Percentiles rank a stretch among this genome's conserved stretches.
These are phyloP conservation scores for Hypoxylon rickii DNA, from an alignment of 495 filamentous ascomycete species.

Conservation along the genomic window DNA sequence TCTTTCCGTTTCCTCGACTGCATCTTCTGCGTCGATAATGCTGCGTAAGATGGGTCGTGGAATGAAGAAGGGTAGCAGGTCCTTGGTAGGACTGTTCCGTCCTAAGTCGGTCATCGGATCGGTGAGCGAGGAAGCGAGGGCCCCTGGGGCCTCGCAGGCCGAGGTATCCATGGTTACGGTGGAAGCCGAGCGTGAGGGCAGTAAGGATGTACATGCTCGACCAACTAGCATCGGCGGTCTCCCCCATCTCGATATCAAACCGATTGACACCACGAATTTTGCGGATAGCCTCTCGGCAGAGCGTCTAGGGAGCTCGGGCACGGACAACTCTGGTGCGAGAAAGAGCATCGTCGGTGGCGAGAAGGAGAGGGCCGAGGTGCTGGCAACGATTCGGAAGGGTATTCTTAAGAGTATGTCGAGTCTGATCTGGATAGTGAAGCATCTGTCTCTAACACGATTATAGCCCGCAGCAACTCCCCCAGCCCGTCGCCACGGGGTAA, in stretches of 20 bases:
- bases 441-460: slow-evolving; percentile 25
- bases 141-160: slow-evolving; percentile 71
- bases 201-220: slow-evolving; percentile 75
- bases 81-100: slow-evolving; percentile 91
- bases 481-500: slow-evolving; percentile 66
- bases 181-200: slow-evolving; percentile 86
- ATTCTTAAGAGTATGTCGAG: slow-evolving; percentile 89
- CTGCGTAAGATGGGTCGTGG: slow-evolving; percentile 99
- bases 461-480: slow-evolving; percentile 60
- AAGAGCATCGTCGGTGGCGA: slow-evolving; percentile 93
- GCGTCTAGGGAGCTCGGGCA: slow-evolving; percentile 58
- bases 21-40: slow-evolving; percentile 98
- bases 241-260: slow-evolving; percentile 83
- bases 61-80: slow-evolving; percentile 89
- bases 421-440: no score
- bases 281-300: slow-evolving; percentile 45
- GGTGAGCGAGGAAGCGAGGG: slow-evolving; percentile 65
- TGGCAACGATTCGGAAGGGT: slow-evolving; percentile 87
- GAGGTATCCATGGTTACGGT: slow-evolving; percentile 93
- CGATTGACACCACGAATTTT: slow-evolving; percentile 62
- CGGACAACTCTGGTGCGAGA: slow-evolving; percentile 65
- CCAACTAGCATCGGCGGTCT: slow-evolving; percentile 79
- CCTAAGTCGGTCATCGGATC: slow-evolving; percentile 89
- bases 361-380: slow-evolving; percentile 84
- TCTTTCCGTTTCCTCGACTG: slow-evolving; percentile 94